Evolutionary conservation across 768 basidiomycete species (phyloP), one percentile per base, ranked within the genome.

Genomic region (Suillus paluster): DNA sequence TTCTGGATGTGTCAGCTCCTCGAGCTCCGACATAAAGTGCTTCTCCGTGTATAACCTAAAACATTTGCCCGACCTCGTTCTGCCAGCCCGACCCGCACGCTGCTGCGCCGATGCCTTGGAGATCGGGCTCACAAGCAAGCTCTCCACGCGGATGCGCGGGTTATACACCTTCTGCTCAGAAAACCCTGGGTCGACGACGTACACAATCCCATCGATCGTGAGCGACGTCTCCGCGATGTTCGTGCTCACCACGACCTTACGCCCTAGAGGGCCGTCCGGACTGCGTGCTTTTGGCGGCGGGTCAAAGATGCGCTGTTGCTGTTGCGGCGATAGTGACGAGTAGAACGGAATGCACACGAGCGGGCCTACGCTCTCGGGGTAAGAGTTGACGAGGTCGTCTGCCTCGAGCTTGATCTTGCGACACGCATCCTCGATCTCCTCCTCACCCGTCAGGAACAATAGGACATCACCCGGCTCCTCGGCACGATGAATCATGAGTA

Each of bases 151-250:
- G 63, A 98, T 97, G 34, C 97, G 86, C 0, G 97, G 97, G 73
- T 98, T 99, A 80, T 99, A 99, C 54, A 99, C 91, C 72, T 97
- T 98, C 77, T 98, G 97, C 77, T 99, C 97, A 38, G 92, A 95
- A 79, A 99, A 97, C 1, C n/a, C n/a, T n/a, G n/a, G n/a, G n/a
- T n/a, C n/a, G n/a, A n/a, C n/a, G n/a, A n/a, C n/a, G n/a, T n/a
- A n/a, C n/a, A n/a, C n/a, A n/a, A n/a, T n/a, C n/a, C n/a, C n/a
- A n/a, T n/a, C n/a, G n/a, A n/a, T n/a, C 95, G 95, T 0, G 96
- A 99, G 78, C 2, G 95, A 97, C 2, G 97, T 99, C 77, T 99
- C 97, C 4, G 97, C 97, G 61, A 99, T 95, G 72, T 99, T 99
- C 33, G 97, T 99, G 10, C 95, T 94, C 1, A 99, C 81, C 36